Evolutionary conservation across 2,329 filamentous ascomycete species (phyloP), one percentile per base, ranked within the genome.

Genomic region (Cryphonectria naterciae): DNA sequence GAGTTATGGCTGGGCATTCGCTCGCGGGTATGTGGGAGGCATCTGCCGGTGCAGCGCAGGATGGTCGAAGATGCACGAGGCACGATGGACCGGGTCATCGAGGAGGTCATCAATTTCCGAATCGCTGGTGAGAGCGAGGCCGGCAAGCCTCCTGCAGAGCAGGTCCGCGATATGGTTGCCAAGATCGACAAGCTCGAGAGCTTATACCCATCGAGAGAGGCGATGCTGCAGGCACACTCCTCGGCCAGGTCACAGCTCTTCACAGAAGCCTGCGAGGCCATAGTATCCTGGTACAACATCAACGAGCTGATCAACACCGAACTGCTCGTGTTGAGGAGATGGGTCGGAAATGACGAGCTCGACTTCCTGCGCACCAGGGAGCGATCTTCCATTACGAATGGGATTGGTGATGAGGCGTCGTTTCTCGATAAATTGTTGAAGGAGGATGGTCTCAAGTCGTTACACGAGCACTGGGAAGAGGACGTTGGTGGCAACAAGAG

Each of bases 261-360:
- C 81, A 86, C 88, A 73, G 91, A 95, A 73, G 94, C 94, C 39
- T 96, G 92, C 77, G 93, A 97, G 78, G 92, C 95, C 65, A 92
- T 99, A 74, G 90, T 97, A 73, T 91, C 95, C 3, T 99, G 96
- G 96, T 92, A 97, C 85, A 99, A 98, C 81, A 98, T 95, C 67
- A 98, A 95, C 43, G 91, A 95, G 78, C 90, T 97, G 78, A 98
- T 99, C 85, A 97, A 97, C 80, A 97, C 93, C 2, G 93, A 99
- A 80, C 88, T 99, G 71, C 90, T 91, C 19, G 95, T 98, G 74
- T 82, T 99, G 74, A 95, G 96, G 80, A 94, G 92, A 74, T 99
- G 96, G 96, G 96, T 99, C 37, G 96, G 96, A 68, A 99, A 99
- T 78, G 91, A 95, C 52, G 95, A 97, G 78, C 87, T 99, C 54